Percentiles rank a stretch among this genome's conserved stretches.
Conservation (phyloP, 2,329 filamentous ascomycete species). For the Alternaria panax region DNA sequence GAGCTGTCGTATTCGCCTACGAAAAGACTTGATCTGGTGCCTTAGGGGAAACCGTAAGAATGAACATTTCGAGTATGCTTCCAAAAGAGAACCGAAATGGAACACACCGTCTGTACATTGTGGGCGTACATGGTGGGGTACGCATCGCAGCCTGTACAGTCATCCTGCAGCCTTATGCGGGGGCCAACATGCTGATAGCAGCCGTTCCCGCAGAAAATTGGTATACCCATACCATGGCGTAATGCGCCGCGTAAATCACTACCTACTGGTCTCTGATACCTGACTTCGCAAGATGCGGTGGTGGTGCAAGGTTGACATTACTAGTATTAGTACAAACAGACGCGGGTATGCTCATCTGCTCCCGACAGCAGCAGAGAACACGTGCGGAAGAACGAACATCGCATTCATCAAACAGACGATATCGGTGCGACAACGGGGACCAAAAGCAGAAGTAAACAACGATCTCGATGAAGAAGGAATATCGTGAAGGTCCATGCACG, state of each 20-base stretch:
- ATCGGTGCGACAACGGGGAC: neutral
- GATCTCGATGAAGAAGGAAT: neutral
- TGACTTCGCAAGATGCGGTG: neutral
- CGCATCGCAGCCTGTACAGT: neutral
- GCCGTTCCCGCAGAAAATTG: too few relatives aligned
- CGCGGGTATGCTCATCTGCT: too few relatives aligned
- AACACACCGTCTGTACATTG: neutral
- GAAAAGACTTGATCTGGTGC: neutral
- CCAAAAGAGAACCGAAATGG: too few relatives aligned
- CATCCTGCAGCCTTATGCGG: neutral
- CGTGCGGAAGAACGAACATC: neutral
- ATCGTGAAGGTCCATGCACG: constrained; percentile 10
- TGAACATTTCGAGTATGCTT: too few relatives aligned
- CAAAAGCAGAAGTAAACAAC: neutral
- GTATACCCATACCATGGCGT: too few relatives aligned
- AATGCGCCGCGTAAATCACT: fast-evolving
- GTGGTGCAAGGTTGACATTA: neutral
- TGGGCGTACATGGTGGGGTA: neutral
- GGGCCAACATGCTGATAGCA: neutral
- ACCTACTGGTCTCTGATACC: fast-evolving
- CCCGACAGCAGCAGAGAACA: neutral
- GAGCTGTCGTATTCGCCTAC: neutral
- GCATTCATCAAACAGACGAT: neutral
- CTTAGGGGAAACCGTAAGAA: too few relatives aligned
- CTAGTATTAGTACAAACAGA: too few relatives aligned